These are phyloP conservation scores for Diplosphaera chodatii DNA, from an alignment of 139 green algal genomes.

Conservation along the genomic window DNA sequence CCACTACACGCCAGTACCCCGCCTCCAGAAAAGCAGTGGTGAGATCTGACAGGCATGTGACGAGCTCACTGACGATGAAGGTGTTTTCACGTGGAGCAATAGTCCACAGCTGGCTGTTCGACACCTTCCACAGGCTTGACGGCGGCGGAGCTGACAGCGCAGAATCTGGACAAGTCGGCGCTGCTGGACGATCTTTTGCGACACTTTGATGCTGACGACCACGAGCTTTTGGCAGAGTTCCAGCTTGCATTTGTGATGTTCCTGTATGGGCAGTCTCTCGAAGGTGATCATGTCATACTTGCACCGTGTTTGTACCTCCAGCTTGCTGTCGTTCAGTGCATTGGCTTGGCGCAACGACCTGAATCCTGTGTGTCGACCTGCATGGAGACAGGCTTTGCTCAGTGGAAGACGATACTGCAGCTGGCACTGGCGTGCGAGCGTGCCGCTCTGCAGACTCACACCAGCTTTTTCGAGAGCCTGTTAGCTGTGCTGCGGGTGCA, in stretches of 20 bases:
- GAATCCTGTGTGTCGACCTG: not conserved
- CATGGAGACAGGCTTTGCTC: constrained; percentile 36
- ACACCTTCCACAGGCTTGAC: constrained; percentile 11
- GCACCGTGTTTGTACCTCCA: too few relatives aligned
- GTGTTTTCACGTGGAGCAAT: too few relatives aligned
- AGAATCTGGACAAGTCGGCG: constrained; percentile 70
- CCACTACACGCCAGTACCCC: constrained; percentile 55
- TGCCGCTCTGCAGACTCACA: constrained; percentile 20
- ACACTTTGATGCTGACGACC: constrained; percentile 10
- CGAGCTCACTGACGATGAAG: too few relatives aligned
- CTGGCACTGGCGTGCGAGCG: constrained; percentile 61
- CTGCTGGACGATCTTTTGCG: constrained; percentile 43
- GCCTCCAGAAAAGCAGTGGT: constrained; percentile 42
- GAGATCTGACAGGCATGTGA: not conserved
- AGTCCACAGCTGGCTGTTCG: too few relatives aligned
- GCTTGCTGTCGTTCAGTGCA: too few relatives aligned
- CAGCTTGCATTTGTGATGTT: constrained; percentile 81
- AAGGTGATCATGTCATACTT: too few relatives aligned
- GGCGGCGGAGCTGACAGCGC: constrained; percentile 49
- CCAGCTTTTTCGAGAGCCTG: constrained; percentile 27
- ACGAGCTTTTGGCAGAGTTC: constrained; percentile 62
- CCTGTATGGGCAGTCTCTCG: constrained; percentile 66
- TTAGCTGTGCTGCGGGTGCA: constrained; percentile 35
- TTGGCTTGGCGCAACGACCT: not conserved
- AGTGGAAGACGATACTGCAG: constrained; percentile 69